Conservation (phyloP, 805 yeast species). For the Maudiozyma pseudohumilis region DNA sequence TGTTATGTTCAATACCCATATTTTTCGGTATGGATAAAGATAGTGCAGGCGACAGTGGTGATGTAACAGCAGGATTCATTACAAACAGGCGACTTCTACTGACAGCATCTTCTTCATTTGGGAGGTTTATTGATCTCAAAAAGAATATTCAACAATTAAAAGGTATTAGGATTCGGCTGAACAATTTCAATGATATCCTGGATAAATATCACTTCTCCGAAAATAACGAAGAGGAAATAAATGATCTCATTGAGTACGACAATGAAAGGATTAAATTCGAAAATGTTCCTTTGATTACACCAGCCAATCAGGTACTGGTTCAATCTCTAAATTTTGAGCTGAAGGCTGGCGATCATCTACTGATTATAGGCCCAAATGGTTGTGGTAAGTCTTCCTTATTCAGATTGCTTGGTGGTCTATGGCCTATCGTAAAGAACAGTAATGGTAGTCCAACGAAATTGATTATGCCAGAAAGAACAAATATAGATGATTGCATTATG, state of each 20-base stretch:
- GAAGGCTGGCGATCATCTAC: constrained; percentile 70
- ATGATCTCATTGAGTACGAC: constrained; percentile 33
- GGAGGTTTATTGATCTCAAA: constrained; percentile 75
- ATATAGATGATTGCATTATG: constrained; percentile 35
- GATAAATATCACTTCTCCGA: constrained; percentile 30
- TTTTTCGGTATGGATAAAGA: constrained; percentile 41
- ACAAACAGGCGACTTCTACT: constrained; percentile 77
- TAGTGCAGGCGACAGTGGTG: constrained; percentile 10
- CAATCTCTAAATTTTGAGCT: constrained; percentile 59
- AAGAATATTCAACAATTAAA: constrained; percentile 72
- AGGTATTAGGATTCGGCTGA: constrained; percentile 71
- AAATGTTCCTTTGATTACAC: constrained; percentile 74
- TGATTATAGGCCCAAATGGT: constrained; percentile 93
- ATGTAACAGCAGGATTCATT: constrained; percentile 71
- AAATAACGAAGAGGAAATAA: not conserved
- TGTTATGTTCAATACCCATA: constrained; percentile 80
- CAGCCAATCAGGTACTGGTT: constrained; percentile 67
- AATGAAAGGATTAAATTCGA: constrained; percentile 59
- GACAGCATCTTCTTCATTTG: constrained; percentile 81
- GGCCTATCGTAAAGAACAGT: constrained; percentile 63
- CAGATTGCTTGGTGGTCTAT: constrained; percentile 82
- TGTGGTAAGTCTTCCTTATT: constrained; percentile 91
- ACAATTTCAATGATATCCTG: constrained; percentile 58
- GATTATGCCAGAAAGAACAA: constrained; percentile 23
- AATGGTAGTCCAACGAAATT: constrained; percentile 52